Evolutionary conservation across 176 grass and related monocot genomes (phyloP).

Genomic region (Aegilops tauschii): DNA sequence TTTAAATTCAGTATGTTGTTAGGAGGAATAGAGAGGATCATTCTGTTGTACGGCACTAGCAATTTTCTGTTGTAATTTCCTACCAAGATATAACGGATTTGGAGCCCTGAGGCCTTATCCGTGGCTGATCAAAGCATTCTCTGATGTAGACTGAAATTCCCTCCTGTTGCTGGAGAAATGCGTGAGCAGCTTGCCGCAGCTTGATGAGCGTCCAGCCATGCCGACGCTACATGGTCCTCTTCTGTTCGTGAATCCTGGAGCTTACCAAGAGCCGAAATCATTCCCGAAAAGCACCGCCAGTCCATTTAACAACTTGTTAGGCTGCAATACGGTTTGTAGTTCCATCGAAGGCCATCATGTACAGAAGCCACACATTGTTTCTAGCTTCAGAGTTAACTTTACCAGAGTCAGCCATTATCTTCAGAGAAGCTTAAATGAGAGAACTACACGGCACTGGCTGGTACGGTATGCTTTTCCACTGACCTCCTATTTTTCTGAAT

Average conservation of each 20-base stretch:
- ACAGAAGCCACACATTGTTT: constrained; percentile 41
- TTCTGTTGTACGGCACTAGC: not conserved
- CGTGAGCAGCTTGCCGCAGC: not conserved
- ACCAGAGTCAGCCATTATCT: constrained; percentile 52
- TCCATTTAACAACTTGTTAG: constrained; percentile 8
- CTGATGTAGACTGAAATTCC: not conserved
- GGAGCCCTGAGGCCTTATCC: not conserved
- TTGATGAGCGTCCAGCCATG: constrained; percentile 53
- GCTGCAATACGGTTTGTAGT: constrained; percentile 33
- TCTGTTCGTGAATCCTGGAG: constrained; percentile 20
- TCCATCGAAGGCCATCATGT: constrained; percentile 40
- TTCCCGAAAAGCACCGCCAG: not conserved
- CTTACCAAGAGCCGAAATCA: constrained; percentile 34
- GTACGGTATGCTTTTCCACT: constrained; percentile 23
- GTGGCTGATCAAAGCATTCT: constrained; percentile 18
- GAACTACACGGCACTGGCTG: constrained; percentile 60
- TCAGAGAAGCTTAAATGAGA: constrained; percentile 51
- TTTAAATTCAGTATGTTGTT: not conserved
- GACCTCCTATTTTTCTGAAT: not conserved
- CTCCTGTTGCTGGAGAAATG: constrained; percentile 31
- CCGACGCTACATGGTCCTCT: constrained; percentile 35
- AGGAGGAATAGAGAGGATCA: not conserved
- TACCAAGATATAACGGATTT: not conserved
- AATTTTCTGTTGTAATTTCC: not conserved
- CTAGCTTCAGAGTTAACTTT: constrained; percentile 41